Evolutionary conservation across 2,329 filamentous ascomycete species (phyloP).

Genomic region (Claviceps lovelessii): DNA sequence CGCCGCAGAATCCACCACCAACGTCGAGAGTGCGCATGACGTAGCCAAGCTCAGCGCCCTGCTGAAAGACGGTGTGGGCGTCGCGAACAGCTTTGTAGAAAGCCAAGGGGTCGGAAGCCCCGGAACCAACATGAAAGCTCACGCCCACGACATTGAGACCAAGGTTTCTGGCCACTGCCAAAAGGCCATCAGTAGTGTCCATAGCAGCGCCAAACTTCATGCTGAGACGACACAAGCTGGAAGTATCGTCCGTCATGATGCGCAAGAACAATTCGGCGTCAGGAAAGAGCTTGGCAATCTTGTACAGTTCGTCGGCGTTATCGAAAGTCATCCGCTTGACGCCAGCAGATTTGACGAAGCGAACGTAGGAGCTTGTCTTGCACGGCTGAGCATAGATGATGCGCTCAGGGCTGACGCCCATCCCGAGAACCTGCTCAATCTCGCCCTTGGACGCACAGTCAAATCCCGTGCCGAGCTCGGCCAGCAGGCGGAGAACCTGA

Average conservation of each 20-base stretch:
- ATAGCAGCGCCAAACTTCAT: constrained; percentile 93
- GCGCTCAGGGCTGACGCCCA: constrained; percentile 72
- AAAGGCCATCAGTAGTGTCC: constrained; percentile 62
- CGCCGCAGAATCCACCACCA: constrained; percentile 80
- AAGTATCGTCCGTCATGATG: constrained; percentile 91
- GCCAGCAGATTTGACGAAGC: constrained; percentile 68
- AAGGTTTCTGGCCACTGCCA: constrained; percentile 66
- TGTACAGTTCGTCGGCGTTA: constrained; percentile 94
- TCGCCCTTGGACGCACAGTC: constrained; percentile 97
- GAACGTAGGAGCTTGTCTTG: constrained; percentile 97
- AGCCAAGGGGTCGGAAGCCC: constrained; percentile 81
- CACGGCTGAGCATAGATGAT: constrained; percentile 99
- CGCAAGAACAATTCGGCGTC: constrained; percentile 83
- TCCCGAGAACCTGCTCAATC: constrained; percentile 77
- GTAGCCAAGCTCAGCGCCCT: constrained; percentile 63
- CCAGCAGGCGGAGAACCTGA: constrained; percentile 74
- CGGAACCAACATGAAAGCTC: constrained; percentile 95
- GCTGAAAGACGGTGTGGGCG: constrained; percentile 76
- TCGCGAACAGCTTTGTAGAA: constrained; percentile 87
- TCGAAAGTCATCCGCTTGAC: constrained; percentile 99
- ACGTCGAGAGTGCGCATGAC: constrained; percentile 80
- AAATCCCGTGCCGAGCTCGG: constrained; percentile 82
- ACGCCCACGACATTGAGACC: constrained; percentile 87
- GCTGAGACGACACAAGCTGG: constrained; percentile 84
- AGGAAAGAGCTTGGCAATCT: constrained; percentile 86